Percentiles rank a stretch among this genome's conserved stretches.
Conservation (phyloP, 2,329 filamentous ascomycete genomes). For the Cladosporium austrohemisphaericum region DNA sequence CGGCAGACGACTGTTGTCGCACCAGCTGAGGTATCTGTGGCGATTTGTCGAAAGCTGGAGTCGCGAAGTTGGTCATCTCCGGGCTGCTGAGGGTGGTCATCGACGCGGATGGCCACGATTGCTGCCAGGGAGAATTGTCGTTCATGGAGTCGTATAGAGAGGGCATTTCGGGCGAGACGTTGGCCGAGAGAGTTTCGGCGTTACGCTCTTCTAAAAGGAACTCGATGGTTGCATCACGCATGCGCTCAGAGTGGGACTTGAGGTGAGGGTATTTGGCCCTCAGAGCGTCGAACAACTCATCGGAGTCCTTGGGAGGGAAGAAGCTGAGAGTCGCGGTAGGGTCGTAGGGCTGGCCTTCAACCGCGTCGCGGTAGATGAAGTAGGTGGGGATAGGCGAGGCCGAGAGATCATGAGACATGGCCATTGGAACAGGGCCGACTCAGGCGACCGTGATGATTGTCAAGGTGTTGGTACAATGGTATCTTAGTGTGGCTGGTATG, state of each 20-base stretch:
- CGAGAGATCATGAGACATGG: constrained; percentile 17
- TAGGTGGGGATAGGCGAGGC: constrained; percentile 24
- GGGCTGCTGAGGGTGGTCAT: constrained; percentile 32
- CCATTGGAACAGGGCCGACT: constrained; percentile 19
- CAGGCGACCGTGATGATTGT: not conserved
- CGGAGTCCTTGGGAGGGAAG: constrained; percentile 38
- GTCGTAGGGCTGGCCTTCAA: constrained; percentile 30
- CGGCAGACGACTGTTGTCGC: constrained; percentile 21
- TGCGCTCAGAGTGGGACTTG: constrained; percentile 36
- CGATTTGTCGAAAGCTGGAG: constrained; percentile 30
- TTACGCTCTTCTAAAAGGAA: constrained; percentile 36
- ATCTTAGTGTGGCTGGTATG: not conserved
- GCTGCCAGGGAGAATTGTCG: constrained; percentile 24
- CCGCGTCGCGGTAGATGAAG: constrained; percentile 34
- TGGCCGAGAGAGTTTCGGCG: constrained; percentile 23
- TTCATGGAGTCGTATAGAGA: constrained; percentile 17
- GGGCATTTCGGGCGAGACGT: constrained; percentile 21
- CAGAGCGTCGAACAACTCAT: constrained; percentile 38
- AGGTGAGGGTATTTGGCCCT: constrained; percentile 33
- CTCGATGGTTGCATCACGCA: constrained; percentile 38
- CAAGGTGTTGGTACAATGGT: too few relatives aligned
- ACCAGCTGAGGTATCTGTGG: constrained; percentile 19
- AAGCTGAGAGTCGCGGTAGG: constrained; percentile 32
- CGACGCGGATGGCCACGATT: constrained; percentile 30
- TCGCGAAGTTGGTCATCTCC: constrained; percentile 27